Conservation (phyloP, 2,329 filamentous ascomycete genomes). For the Paracamarosporium sp. region DNA sequence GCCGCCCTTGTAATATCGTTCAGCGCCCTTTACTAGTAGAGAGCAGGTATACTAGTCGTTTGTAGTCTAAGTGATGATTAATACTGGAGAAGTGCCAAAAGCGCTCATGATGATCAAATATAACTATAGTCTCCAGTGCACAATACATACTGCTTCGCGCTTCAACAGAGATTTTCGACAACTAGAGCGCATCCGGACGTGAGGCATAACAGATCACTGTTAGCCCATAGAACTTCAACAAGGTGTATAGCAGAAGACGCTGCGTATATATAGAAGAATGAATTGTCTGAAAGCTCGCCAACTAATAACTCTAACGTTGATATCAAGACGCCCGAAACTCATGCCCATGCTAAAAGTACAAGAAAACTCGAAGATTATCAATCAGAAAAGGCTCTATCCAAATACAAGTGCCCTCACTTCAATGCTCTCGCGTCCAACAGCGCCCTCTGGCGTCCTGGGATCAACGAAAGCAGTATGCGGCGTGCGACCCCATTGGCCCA, state of each 20-base stretch:
- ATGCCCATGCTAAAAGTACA: neutral
- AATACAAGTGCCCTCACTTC: constrained; percentile 88
- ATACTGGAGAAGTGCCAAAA: no score
- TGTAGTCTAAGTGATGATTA: no score
- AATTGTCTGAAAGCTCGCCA: no score
- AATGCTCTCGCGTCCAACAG: constrained; percentile 81
- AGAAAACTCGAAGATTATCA: neutral
- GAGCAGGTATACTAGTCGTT: no score
- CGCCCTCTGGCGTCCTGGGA: constrained; percentile 72
- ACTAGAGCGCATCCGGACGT: no score
- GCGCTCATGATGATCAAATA: no score
- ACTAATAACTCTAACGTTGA: no score
- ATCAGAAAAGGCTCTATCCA: constrained; percentile 51
- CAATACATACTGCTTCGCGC: no score
- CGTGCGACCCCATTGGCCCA: constrained; percentile 52
- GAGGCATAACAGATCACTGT: no score
- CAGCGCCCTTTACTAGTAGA: neutral
- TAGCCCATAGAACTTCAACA: no score
- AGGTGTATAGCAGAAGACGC: neutral
- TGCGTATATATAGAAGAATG: neutral
- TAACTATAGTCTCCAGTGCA: no score
- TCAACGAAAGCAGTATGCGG: constrained; percentile 71
- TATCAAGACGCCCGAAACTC: neutral
- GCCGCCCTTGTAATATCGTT: neutral
- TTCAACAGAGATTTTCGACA: no score